phyloP scores from a whole-genome alignment of 441 rosid genomes.

The Raphanus hybrid region DNA sequence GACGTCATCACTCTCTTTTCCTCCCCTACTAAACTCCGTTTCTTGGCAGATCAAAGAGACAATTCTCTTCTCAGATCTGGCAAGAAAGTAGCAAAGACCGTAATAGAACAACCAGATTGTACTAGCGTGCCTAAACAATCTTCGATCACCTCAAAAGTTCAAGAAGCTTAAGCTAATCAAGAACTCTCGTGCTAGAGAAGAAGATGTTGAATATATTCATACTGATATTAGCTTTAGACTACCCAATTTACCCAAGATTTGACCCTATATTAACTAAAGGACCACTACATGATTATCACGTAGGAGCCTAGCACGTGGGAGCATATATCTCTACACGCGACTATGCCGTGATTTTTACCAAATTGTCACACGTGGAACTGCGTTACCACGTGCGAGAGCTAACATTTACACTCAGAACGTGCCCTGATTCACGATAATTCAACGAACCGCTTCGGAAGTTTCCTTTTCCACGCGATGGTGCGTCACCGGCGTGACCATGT shows the following conservation, averaged over 20 bases:
- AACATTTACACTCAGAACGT: not conserved
- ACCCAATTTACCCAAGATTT: constrained; percentile 35
- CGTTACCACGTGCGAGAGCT: constrained; percentile 2
- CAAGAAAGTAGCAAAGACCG: not conserved
- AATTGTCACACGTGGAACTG: not conserved
- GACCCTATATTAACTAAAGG: constrained; percentile 32
- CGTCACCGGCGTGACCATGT: constrained; percentile 39
- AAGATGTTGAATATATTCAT: not conserved
- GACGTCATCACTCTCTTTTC: constrained; percentile 63
- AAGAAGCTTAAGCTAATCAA: constrained; percentile 9
- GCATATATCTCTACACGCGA: not conserved
- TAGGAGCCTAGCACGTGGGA: constrained; percentile 44
- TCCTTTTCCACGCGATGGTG: constrained; percentile 40
- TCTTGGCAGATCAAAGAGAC: constrained; percentile 26
- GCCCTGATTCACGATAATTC: constrained; percentile 18
- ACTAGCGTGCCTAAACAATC: not conserved
- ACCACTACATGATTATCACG: constrained; percentile 40
- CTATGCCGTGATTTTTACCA: not conserved
- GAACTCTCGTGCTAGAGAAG: constrained; percentile 25
- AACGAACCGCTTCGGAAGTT: constrained; percentile 40
- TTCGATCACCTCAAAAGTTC: constrained; percentile 10
- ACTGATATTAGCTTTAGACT: not conserved
- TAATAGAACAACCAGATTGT: constrained; percentile 2
- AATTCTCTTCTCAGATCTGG: constrained; percentile 36
- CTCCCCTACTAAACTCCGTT: constrained; percentile 1